A percentile compares a stretch with the other conserved stretches of the same genome.
Evolutionary conservation across 2,329 filamentous ascomycete genomes (phyloP).

Genomic region (Aspergillus costaricaensis): DNA sequence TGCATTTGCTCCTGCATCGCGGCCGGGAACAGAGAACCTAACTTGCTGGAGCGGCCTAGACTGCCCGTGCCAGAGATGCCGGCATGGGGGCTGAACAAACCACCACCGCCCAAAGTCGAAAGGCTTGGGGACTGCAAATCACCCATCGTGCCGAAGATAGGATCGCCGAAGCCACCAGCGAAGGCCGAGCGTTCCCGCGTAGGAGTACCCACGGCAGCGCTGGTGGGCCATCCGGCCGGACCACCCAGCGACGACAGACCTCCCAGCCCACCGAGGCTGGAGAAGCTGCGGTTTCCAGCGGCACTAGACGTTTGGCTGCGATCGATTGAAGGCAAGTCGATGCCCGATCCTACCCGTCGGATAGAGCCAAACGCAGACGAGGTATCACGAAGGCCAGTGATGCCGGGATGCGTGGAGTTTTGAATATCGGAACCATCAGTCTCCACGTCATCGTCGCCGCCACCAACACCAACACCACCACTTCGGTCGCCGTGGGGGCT

Average conservation of each 20-base stretch:
- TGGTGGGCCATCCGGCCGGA: conserved; percentile 53
- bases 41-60: conserved; percentile 74
- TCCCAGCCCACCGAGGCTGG: conserved; percentile 56
- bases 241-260: conserved; percentile 57
- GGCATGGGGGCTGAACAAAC: conserved; percentile 65
- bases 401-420: conserved; percentile 52
- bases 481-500: conserved; percentile 78
- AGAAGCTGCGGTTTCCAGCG: conserved; percentile 70
- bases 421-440: conserved; percentile 57
- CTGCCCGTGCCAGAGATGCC: conserved; percentile 62
- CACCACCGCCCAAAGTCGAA: conserved; percentile 43
- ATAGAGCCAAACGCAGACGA: conserved; percentile 56
- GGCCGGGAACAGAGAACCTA: conserved; percentile 82
- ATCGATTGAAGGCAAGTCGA: conserved; percentile 69
- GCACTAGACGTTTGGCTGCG: conserved; percentile 91
- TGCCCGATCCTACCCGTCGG: conserved; percentile 56
- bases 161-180: conserved; percentile 55
- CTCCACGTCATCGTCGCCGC: conserved; percentile 60
- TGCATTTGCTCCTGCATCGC: conserved; percentile 93
- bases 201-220: conserved; percentile 75
- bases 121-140: conserved; percentile 65
- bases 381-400: conserved; percentile 57
- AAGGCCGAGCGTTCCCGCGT: conserved; percentile 57
- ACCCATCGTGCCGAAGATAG: conserved; percentile 72
- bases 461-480: conserved; percentile 44